Evolutionary conservation across 2,329 filamentous ascomycete species (phyloP).

Genomic region (Curvularia sp.): DNA sequence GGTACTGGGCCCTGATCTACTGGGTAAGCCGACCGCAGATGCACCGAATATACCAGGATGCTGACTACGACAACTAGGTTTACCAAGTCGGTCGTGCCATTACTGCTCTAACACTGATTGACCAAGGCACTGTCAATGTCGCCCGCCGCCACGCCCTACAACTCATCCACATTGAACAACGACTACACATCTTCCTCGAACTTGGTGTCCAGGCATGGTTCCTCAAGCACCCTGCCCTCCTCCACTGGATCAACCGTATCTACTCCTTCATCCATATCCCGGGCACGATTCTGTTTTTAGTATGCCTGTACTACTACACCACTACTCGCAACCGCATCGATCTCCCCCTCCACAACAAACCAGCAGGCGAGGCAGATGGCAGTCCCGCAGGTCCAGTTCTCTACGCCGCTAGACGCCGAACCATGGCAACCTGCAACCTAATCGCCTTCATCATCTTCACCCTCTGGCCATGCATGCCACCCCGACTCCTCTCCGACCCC

Average conservation of each 20-base stretch:
- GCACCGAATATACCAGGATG: not conserved
- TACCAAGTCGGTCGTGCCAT: slow-evolving; percentile 78
- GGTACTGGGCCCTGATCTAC: slow-evolving; percentile 80
- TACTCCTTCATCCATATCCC: slow-evolving; percentile 83
- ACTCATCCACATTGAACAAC: slow-evolving; percentile 70
- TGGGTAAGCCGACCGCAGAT: slow-evolving; percentile 63
- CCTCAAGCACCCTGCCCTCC: slow-evolving; percentile 60
- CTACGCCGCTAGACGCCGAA: slow-evolving; percentile 63
- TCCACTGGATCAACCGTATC: slow-evolving; percentile 74
- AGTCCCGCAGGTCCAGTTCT: slow-evolving; percentile 59
- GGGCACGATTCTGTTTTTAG: slow-evolving; percentile 73
- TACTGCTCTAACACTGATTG: slow-evolving; percentile 71
- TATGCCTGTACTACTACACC: slow-evolving; percentile 73
- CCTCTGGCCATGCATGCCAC: slow-evolving; percentile 67
- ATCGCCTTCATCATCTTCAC: slow-evolving; percentile 67
- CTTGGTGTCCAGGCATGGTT: slow-evolving; percentile 66
- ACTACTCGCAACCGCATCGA: slow-evolving; percentile 64
- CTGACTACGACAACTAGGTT: slow-evolving; percentile 56
- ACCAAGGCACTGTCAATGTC: slow-evolving; percentile 68
- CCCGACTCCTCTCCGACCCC: slow-evolving; percentile 62
- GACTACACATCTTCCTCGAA: slow-evolving; percentile 70
- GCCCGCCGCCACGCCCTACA: slow-evolving; percentile 73
- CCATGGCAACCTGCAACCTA: slow-evolving; percentile 65
- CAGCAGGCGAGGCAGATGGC: slow-evolving; percentile 36
- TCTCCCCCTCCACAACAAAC: slow-evolving; percentile 50